Conservation (phyloP, 78 protist genomes). For the Ministeria vibrans region DNA sequence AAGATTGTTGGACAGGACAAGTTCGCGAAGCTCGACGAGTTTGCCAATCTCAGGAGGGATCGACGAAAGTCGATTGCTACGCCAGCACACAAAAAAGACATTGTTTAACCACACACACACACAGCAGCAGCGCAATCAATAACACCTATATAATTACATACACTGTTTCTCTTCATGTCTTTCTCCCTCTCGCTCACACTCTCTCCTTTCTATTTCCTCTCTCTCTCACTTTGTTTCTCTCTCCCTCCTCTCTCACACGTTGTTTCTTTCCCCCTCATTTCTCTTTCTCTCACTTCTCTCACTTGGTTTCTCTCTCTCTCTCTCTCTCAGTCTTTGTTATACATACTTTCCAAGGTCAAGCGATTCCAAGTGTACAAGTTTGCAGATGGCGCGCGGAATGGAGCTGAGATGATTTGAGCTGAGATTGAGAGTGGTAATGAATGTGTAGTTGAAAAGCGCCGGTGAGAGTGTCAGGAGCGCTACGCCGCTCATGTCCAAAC, state of each 20-base stretch:
- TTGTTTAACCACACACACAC: not conserved
- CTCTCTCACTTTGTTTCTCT: no score
- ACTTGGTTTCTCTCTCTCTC: no score
- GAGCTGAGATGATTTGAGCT: not conserved
- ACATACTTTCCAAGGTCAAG: not conserved
- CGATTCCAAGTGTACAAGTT: not conserved
- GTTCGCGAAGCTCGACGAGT: slow-evolving; percentile 1
- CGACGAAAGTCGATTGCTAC: not conserved
- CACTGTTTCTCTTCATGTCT: no score
- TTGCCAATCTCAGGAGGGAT: slow-evolving; percentile 18
- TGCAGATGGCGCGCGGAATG: not conserved
- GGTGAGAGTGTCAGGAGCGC: not conserved
- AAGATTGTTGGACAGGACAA: not conserved
- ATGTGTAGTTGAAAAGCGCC: not conserved
- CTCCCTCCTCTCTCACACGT: no score
- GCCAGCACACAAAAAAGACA: not conserved
- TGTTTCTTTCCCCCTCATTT: no score
- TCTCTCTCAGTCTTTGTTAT: not conserved
- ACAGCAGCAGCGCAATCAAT: not conserved
- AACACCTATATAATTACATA: not conserved
- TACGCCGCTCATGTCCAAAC: not conserved
- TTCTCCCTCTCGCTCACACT: no score
- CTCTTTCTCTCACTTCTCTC: no score
- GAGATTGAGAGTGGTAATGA: not conserved
- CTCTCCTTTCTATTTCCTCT: no score